Percentiles rank a stretch among this genome's conserved stretches.
phyloP scores from a whole-genome alignment of 2,329 filamentous ascomycete species.

The Chrysoporthe puriensis region DNA sequence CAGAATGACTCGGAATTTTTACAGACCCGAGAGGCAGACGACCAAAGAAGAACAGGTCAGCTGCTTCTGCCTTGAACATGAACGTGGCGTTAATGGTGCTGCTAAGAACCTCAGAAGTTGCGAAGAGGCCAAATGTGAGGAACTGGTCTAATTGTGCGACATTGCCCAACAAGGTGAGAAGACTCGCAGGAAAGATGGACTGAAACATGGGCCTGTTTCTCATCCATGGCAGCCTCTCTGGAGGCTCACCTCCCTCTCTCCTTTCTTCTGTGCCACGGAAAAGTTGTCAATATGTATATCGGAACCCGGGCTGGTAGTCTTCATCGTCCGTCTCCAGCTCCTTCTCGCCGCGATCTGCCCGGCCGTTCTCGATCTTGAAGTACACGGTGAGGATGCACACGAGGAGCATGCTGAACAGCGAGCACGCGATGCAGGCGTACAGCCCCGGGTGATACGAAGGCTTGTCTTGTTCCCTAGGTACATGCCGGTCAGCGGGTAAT shows the following conservation, averaged over 20 bases:
- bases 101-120: too few species aligned
- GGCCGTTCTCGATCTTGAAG: constrained; percentile 50
- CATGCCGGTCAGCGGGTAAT: background rate
- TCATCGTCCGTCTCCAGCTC: constrained; percentile 53
- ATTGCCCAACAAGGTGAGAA: too few species aligned
- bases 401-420: constrained; percentile 49
- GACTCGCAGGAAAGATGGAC: too few species aligned
- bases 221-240: background rate
- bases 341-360: constrained; percentile 58
- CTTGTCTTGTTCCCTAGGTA: constrained; percentile 46
- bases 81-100: too few species aligned
- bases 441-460: constrained; percentile 59
- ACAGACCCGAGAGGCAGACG: too few species aligned
- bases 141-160: too few species aligned
- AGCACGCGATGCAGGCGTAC: constrained; percentile 58
- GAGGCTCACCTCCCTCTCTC: too few species aligned
- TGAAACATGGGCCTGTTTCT: too few species aligned
- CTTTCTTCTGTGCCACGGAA: background rate
- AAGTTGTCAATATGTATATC: constrained; percentile 42
- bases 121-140: too few species aligned
- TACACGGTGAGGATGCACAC: constrained; percentile 46
- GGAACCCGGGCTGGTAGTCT: constrained; percentile 45
- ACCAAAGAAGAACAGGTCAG: too few species aligned
- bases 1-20: too few species aligned
- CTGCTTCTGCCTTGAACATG: too few species aligned